Conservation (phyloP, 345 rosid species). For the Camelina hispida region DNA sequence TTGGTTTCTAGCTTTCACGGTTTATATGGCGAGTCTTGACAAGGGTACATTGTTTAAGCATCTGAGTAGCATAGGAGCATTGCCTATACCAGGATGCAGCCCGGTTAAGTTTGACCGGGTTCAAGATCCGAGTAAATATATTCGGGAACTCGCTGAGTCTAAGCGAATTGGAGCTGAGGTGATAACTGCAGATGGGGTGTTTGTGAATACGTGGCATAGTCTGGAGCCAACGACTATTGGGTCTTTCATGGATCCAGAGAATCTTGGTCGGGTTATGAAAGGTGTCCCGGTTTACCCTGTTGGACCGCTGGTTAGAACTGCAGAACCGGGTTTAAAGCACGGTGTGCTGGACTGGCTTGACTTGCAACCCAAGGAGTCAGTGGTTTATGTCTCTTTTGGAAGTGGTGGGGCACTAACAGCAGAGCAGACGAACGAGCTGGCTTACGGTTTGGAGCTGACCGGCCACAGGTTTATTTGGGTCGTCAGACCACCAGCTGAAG, state of each 20-base stretch:
- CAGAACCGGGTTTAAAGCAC: slow-evolving; percentile 27
- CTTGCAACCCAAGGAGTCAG: slow-evolving; percentile 47
- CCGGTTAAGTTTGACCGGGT: slow-evolving; percentile 49
- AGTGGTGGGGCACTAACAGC: slow-evolving; percentile 52
- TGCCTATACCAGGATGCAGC: slow-evolving; percentile 58
- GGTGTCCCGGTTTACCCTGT: slow-evolving; percentile 47
- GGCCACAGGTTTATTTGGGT: slow-evolving; percentile 52
- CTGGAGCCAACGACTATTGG: slow-evolving; percentile 49
- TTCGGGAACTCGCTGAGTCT: slow-evolving; percentile 37
- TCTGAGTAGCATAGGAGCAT: slow-evolving; percentile 29
- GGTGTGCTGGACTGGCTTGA: slow-evolving; percentile 50
- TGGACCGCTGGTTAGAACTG: slow-evolving; percentile 47
- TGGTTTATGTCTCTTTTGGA: slow-evolving; percentile 56
- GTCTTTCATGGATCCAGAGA: slow-evolving; percentile 33
- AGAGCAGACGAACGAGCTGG: slow-evolving; percentile 50
- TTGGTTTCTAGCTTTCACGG: slow-evolving; percentile 58
- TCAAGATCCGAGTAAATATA: slow-evolving; percentile 39
- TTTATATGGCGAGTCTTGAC: slow-evolving; percentile 51
- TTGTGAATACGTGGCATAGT: slow-evolving; percentile 60
- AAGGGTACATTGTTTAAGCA: slow-evolving; percentile 41
- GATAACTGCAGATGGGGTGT: slow-evolving; percentile 50
- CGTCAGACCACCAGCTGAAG: slow-evolving; percentile 46
- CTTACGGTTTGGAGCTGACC: slow-evolving; percentile 51
- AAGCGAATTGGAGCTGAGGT: slow-evolving; percentile 47
- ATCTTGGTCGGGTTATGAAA: slow-evolving; percentile 33